Evolutionary conservation across 2,329 filamentous ascomycete species (phyloP), one percentile per base, ranked within the genome.

Genomic region (Fusarium dimerum): DNA sequence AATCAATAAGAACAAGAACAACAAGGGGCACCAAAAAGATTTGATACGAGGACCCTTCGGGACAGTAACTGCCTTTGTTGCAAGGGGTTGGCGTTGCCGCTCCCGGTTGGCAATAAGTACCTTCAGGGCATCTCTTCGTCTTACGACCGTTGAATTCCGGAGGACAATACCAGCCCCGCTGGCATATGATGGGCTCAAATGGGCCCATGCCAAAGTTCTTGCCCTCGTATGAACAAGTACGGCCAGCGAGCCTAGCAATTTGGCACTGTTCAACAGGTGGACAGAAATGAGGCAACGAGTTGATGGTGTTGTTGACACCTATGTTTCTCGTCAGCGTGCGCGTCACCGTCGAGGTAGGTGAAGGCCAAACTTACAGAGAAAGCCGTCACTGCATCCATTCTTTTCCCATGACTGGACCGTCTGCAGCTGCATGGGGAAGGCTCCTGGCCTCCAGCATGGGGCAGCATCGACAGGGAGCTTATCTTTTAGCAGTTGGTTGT

Each of bases 131-230:
- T 10, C 53, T 45, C 5, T 76, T 56, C 41, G 70, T 72, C 49
- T 75, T 60, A 40, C 66, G 73, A 10, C 76, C 76, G 18, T 60
- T 50, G 5, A 49, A 49, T 5, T 59, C 49, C 2, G 49, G 34
- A 1, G 79, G 79, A 45, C 81, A 83, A 55, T 81, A 82, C 46
- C 65, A 70, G 3, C 80, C 80, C 38, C 72, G 57, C 40, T 71
- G 70, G 59, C 80, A 84, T 8, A 82, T 63, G 4, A 78, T 68
- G 1, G 81, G 81, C 55, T 83, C 81, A 47, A 78, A 77, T 3
- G 70, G 71, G 0, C 76, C 75, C 75, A 78, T 77, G 2, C 61
- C 71, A 15, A 73, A 64, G 47, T 76, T 77, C 6, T 40, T 54
- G 18, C 69, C 71, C 1, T 68, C 18, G 5, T 68, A 59, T 1